Base-by-base conservation (phyloP, 148 eudicot species). In the Agrostemma githago region DNA sequence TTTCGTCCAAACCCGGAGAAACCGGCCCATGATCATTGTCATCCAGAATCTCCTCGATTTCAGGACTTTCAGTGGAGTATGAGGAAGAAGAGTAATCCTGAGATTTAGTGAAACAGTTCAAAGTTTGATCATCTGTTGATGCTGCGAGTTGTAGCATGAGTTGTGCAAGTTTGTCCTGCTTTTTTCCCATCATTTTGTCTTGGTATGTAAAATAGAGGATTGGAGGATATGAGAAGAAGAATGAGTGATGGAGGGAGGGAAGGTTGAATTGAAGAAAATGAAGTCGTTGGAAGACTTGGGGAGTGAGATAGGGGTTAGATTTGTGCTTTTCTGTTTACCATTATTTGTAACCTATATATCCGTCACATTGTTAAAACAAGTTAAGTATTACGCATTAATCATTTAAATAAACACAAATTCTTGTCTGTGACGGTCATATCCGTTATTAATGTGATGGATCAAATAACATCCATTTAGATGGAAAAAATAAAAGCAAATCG, bases 101-200 rank as follows among this genome's bases (percentile, higher is more conserved):
- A 61, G 81, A 87, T 74, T 83, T 86, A 1, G 93, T 82, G 72
- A 87, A 82, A 71, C 87, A 89, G 0, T 43, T 26, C 0, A 79
- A 21, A 5, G 81, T 63, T 68, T 87, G 79, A 53, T 51, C 86
- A 66, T 88, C 85, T 17, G 81, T 79, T 16, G 85, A 85, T 70
- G 86, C 73, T 56, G 60, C 76, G 6, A 80, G 66, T 68, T 81
- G 83, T 3, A 83, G 62, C 6, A 80, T 85, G 2, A 80, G 65
- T 48, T 80, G 84, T 42, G 81, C 71, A n/a, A 85, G 51, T 72
- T 74, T 46, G 48, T 46, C 26, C 8, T 56, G 38, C 19, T 44
- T 59, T 10, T 44, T 78, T 46, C 66, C 66, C 68, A 43, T 42
- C 16, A 26, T 42, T 8, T 16, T 43, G n/a, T 63, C 2, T 26